Evolutionary conservation across 306 rosid genomes (phyloP), one percentile per base, ranked within the genome.

Genomic region (Adenanthera pavonina): DNA sequence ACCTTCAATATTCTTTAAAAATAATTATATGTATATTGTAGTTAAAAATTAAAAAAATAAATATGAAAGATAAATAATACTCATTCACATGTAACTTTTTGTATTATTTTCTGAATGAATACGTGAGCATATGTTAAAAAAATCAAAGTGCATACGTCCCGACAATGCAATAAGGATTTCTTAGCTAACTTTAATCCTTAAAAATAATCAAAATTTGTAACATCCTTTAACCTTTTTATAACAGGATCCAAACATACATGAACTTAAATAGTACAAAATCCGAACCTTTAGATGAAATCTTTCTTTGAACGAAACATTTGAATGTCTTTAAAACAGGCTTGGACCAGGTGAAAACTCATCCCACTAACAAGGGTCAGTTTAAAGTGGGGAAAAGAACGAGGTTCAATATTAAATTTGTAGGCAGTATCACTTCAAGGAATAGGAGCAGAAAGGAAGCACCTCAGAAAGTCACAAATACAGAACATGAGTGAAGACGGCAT

Each of bases 391-490:
- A 56, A 19, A 19, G 19, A 19, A 56, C 7, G 10, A 11, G 4
- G n/a, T 17, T 51, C 56, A 13, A 13, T 13, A 49, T 13, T 13
- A 49, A 25, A 6, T 14, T 51, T 10, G 12, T 56, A 20, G 33
- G 11, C 62, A 7, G 8, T 19, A 20, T 57, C 12, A 56, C 62
- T n/a, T 57, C 3, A 57, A 9, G 64, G 64, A 8, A 57, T 20
- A 20, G 9, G 43, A 56, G 81, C 36, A 80, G 60, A 30, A 46
- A 35, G 43, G 61, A 80, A 57, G 41, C 65, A 80, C 69, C 78
- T 79, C 79, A 8, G 3, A 61, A 33, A 25, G 33, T 56, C 62
- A 19, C 76, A 86, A 60, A 81, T 65, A 72, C 89, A 90, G 69
- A 81, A 64, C 35, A 64, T 57, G 61, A 82, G 71, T 69, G 38